Evolutionary conservation across 257 asterid genomes (phyloP), one percentile per base, ranked within the genome.

Genomic region (Solanum lignicaule): DNA sequence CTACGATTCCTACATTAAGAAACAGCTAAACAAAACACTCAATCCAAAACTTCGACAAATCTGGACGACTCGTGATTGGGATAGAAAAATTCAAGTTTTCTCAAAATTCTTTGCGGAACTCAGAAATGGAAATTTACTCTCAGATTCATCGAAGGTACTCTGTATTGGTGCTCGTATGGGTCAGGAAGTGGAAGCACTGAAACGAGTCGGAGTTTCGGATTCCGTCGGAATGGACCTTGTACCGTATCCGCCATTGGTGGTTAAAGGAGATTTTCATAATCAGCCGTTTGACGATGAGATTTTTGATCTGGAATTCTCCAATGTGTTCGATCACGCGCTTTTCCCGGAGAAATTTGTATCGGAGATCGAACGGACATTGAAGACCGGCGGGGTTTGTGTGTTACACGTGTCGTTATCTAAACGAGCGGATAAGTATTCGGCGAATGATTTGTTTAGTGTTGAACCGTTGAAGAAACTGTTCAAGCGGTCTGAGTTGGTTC

Each of bases 1-100:
- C 90, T 96, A 96, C 93, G 98, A 96, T 6, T 62, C 90, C n/a
- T 96, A 95, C 91, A 93, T 97, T 88, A 89, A 95, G 29, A 94
- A 92, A 75, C 98, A 97, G 88, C 96, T 97, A 76, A 94, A 97
- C 94, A 97, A 97, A 91, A 97, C 98, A 83, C 98, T 97, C 83
- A 94, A 95, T 85, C 97, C 98, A 7, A 92, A 93, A 65, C 98
- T 96, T 84, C 91, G 99, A 16, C 25, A 93, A n/a, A 88, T 94
- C 60, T 96, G 99, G 98, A 93, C 92, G 25, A 96, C 98, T 89
- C 98, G 98, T 9, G 99, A 96, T 35, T 96, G 99, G 99, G 88
- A 91, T 86, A 90, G 99, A 32, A 96, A 96, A 84, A 94, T 96
- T 84, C 46, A 62, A 7, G 96, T 95, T n/a, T 97, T 97, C 90